Conservation (phyloP, 495 filamentous ascomycete genomes). For the Penicillium daleae region DNA sequence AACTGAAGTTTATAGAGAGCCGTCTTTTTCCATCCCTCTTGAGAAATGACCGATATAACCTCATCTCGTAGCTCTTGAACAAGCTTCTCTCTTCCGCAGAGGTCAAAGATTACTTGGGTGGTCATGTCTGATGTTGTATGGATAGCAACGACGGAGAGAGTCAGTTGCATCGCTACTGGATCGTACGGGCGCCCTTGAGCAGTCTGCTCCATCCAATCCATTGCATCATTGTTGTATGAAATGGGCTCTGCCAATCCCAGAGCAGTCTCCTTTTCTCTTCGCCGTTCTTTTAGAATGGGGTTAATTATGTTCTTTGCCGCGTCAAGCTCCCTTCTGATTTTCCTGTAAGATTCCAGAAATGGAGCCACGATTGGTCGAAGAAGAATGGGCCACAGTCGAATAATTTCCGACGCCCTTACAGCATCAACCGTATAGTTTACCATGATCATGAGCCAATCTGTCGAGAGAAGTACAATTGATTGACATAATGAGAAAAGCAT, state of each 20-base stretch:
- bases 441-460: not conserved
- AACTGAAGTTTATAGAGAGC: slow-evolving; percentile 47
- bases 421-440: not conserved
- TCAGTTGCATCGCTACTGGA: slow-evolving; percentile 20
- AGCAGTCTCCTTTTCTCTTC: slow-evolving; percentile 15
- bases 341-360: slow-evolving; percentile 3
- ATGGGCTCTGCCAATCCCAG: not conserved
- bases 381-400: not conserved
- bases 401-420: not conserved
- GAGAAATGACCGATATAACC: slow-evolving; percentile 18
- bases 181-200: slow-evolving; percentile 23
- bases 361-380: not conserved
- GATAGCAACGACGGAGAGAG: slow-evolving; percentile 28
- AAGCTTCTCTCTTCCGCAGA: slow-evolving; percentile 43
- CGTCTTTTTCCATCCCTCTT: slow-evolving; percentile 42
- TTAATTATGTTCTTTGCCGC: slow-evolving; percentile 28
- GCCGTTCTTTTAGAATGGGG: slow-evolving; percentile 25
- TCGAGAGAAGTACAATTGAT: too few species aligned
- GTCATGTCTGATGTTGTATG: slow-evolving; percentile 39
- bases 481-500: too few species aligned
- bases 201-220: slow-evolving; percentile 26
- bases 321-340: slow-evolving; percentile 21
- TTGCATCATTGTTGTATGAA: not conserved
- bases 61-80: slow-evolving; percentile 30
- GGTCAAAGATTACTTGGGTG: slow-evolving; percentile 41